Percentiles rank a stretch among this genome's conserved stretches.
Evolutionary conservation across 352 stramenopile genomes (phyloP).

Genomic region (Globisporangium rhizosaccharum): DNA sequence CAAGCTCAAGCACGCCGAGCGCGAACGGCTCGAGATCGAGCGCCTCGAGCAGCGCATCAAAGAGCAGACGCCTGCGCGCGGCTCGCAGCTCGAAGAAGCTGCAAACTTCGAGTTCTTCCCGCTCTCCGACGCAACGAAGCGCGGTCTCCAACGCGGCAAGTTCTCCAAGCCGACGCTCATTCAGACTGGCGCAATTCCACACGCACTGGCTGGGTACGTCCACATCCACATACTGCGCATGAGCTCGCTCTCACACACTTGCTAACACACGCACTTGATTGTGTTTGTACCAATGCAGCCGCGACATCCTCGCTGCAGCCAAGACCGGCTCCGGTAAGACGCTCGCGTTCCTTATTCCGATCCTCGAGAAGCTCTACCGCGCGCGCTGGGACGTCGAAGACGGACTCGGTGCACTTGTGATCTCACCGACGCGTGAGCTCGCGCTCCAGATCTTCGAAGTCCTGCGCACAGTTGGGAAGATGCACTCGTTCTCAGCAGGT

Average conservation of each 20-base stretch:
- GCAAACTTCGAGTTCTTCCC: conserved; percentile 82
- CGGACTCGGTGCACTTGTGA: conserved; percentile 94
- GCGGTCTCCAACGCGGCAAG: conserved; percentile 62
- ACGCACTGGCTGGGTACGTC: conserved; percentile 66
- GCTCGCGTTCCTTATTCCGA: conserved; percentile 86
- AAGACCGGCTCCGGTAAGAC: conserved; percentile 95
- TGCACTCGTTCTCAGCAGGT: conserved; percentile 95
- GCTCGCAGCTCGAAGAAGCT: conserved; percentile 69
- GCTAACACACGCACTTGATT: neutral
- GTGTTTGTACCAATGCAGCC: conserved; percentile 12
- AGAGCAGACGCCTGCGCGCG: conserved; percentile 69
- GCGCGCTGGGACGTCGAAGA: conserved; percentile 87
- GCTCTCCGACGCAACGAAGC: conserved; percentile 74
- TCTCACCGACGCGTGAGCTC: conserved; percentile 98
- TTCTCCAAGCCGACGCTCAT: conserved; percentile 88
- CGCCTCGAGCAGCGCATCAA: conserved; percentile 51
- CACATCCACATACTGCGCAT: neutral
- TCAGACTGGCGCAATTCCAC: conserved; percentile 82
- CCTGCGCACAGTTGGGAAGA: conserved; percentile 92
- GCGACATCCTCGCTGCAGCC: conserved; percentile 89
- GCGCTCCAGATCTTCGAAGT: conserved; percentile 99
- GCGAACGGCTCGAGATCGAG: conserved; percentile 67
- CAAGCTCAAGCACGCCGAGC: conserved; percentile 72
- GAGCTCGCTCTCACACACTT: no score
- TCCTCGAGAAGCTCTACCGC: conserved; percentile 89